Conservation (phyloP, 2,329 filamentous ascomycete genomes). For the Monilinia laxa region DNA sequence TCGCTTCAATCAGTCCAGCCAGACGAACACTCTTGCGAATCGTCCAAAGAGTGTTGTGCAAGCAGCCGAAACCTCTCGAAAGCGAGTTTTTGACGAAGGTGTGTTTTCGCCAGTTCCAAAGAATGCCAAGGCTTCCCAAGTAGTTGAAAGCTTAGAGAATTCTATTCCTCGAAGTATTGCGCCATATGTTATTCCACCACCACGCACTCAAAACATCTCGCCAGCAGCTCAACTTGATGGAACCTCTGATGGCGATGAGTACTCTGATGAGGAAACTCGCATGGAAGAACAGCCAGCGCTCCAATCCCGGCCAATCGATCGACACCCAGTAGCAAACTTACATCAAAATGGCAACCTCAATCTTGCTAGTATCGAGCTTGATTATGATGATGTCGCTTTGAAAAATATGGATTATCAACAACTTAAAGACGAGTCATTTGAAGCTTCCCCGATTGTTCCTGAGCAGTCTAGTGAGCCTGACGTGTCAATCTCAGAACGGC, state of each 20-base stretch:
- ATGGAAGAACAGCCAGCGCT: constrained; percentile 5
- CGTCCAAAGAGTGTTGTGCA: constrained; percentile 4
- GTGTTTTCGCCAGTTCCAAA: constrained; percentile 11
- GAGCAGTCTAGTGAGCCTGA: constrained; percentile 11
- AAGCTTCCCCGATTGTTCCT: background rate
- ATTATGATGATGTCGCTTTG: constrained; percentile 18
- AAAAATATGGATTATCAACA: constrained; percentile 17
- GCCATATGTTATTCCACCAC: constrained; percentile 2
- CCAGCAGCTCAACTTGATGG: background rate
- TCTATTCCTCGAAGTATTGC: background rate
- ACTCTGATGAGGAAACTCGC: background rate
- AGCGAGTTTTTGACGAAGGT: constrained; percentile 11
- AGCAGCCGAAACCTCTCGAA: constrained; percentile 7
- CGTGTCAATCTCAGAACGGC: constrained; percentile 14
- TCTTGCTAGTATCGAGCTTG: constrained; percentile 6
- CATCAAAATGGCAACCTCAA: background rate
- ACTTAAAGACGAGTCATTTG: constrained; percentile 23
- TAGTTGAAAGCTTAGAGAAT: constrained; percentile 2
- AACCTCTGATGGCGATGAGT: constrained; percentile 15
- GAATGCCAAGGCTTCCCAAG: constrained; percentile 2
- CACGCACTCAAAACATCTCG: background rate
- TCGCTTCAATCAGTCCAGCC: constrained; percentile 12
- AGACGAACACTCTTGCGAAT: constrained; percentile 1
- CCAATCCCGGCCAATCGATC: constrained; percentile 17
- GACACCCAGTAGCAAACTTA: background rate